Evolutionary conservation across 805 yeast genomes (phyloP).

Genomic region (Candida vaughaniae): DNA sequence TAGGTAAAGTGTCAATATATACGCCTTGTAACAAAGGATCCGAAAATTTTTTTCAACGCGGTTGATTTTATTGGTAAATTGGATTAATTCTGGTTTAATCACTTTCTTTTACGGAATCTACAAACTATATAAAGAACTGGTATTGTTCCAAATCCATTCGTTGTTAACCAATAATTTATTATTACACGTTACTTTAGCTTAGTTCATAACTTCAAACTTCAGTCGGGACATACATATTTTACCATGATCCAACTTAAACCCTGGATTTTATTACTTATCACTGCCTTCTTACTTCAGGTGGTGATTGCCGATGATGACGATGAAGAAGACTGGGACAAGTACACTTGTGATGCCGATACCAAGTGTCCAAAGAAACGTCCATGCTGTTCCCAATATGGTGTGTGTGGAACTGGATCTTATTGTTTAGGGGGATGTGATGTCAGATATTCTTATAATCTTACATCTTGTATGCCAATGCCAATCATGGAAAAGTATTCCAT

Average conservation of each 20-base stretch:
- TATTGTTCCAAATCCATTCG: too few species aligned
- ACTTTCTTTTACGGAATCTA: too few species aligned
- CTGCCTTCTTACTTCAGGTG: constrained; percentile 6
- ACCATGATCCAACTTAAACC: constrained; percentile 5
- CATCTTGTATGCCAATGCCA: constrained; percentile 87
- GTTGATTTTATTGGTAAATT: too few species aligned
- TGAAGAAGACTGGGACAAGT: constrained; percentile 9
- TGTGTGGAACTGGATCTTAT: constrained; percentile 71
- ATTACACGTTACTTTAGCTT: too few species aligned
- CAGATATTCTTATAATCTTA: constrained; percentile 56
- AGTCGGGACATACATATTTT: too few species aligned
- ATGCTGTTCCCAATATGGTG: constrained; percentile 82
- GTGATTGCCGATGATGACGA: constrained; percentile 10
- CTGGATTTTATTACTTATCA: constrained; percentile 4
- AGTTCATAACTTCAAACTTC: too few species aligned
- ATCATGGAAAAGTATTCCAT: constrained; percentile 47
- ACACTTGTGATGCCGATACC: constrained; percentile 49
- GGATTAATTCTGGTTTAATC: too few species aligned
- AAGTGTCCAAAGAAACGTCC: constrained; percentile 79
- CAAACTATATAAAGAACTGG: too few species aligned
- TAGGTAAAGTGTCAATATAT: constrained; percentile 7
- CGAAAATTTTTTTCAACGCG: constrained; percentile 9
- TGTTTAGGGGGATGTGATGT: constrained; percentile 92
- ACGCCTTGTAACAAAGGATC: background rate
- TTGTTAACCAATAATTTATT: too few species aligned